Evolutionary conservation across 805 yeast species (phyloP).

Genomic region (Zygosaccharomyces rouxii): DNA sequence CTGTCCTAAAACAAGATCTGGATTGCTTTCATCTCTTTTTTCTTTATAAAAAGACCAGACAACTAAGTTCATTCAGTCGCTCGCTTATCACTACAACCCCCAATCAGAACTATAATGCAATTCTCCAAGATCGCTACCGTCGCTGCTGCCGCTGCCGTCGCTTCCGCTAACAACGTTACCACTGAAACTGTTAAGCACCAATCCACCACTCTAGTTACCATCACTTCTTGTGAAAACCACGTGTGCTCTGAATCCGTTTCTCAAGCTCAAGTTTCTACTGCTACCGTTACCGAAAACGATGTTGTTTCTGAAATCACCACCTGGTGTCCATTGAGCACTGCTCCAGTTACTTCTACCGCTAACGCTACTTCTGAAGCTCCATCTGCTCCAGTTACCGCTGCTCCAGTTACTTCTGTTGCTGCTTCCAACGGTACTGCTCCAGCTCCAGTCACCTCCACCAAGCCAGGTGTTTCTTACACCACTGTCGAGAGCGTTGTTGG

Average conservation of each 20-base stretch:
- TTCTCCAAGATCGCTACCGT: conserved; percentile 39
- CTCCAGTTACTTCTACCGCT: conserved; percentile 15
- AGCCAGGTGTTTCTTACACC: conserved; percentile 35
- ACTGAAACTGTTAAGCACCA: conserved; percentile 20
- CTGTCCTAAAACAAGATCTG: neutral
- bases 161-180: conserved; percentile 25
- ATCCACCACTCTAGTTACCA: conserved; percentile 35
- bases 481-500: conserved; percentile 26
- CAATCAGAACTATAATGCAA: conserved; percentile 34
- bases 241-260: conserved; percentile 33
- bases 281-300: conserved; percentile 35
- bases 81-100: conserved; percentile 28
- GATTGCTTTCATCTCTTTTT: neutral
- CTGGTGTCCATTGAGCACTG: conserved; percentile 29
- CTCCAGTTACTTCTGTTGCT: conserved; percentile 13
- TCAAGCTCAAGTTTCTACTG: conserved; percentile 35
- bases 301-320: conserved; percentile 38
- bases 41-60: conserved; percentile 13
- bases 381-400: conserved; percentile 7
- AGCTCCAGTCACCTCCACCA: conserved; percentile 30
- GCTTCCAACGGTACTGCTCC: conserved; percentile 17
- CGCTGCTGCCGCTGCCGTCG: conserved; percentile 34
- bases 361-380: conserved; percentile 21
- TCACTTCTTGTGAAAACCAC: conserved; percentile 36
- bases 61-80: conserved; percentile 27